Evolutionary conservation across 2,329 filamentous ascomycete species (phyloP).

Genomic region (Fusarium setosum): DNA sequence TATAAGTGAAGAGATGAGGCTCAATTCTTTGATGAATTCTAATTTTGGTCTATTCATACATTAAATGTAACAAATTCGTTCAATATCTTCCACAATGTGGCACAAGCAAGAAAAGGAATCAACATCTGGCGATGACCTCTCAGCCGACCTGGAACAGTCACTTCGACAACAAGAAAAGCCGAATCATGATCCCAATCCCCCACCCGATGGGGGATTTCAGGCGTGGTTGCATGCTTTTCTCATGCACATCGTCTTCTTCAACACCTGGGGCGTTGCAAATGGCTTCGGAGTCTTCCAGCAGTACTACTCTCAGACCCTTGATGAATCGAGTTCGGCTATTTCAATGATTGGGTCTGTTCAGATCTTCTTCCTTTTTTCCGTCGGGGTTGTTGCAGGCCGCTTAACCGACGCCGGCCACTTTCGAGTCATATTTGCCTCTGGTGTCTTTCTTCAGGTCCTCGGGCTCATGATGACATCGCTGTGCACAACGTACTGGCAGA

Average conservation of each 20-base stretch:
- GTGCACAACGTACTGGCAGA: conserved; percentile 58
- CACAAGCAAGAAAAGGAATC: background rate
- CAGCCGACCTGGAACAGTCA: conserved; percentile 18
- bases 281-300: conserved; percentile 58
- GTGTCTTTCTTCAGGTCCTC: conserved; percentile 52
- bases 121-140: background rate
- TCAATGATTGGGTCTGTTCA: conserved; percentile 60
- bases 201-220: conserved; percentile 35
- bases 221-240: conserved; percentile 48
- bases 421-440: conserved; percentile 50
- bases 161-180: background rate
- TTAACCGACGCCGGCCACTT: conserved; percentile 58
- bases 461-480: conserved; percentile 59
- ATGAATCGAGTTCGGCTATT: conserved; percentile 50
- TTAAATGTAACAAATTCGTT: background rate
- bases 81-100: conserved; percentile 1
- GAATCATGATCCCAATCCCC: background rate
- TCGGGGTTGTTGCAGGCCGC: conserved; percentile 55
- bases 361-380: conserved; percentile 54
- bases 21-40: background rate
- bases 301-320: conserved; percentile 53
- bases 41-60: background rate
- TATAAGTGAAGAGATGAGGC: background rate
- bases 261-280: conserved; percentile 60
- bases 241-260: conserved; percentile 54